These are phyloP conservation scores for Chlorella sorokiniana DNA, from an alignment of 139 green algal species.

Conservation along the genomic window DNA sequence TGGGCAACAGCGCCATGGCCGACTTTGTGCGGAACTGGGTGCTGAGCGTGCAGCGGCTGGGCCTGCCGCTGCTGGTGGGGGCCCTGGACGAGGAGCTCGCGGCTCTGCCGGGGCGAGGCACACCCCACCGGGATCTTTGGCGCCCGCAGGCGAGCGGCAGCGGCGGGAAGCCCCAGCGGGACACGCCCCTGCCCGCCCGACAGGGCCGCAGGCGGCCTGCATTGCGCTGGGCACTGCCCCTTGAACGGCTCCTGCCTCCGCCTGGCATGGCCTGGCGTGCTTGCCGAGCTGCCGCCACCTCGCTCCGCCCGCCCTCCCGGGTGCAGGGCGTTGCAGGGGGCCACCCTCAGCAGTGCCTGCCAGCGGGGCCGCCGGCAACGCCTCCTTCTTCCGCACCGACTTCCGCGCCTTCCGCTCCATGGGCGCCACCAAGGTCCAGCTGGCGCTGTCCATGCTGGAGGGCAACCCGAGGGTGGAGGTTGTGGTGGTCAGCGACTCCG, in stretches of 20 bases:
- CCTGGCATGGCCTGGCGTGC: background rate
- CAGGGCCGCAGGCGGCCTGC: too few relatives aligned
- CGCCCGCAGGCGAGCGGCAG: too few relatives aligned
- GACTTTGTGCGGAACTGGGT: slow-evolving; percentile 4
- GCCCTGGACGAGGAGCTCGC: background rate
- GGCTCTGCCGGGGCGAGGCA: too few relatives aligned
- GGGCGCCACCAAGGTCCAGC: slow-evolving; percentile 19
- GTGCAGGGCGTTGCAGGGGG: too few relatives aligned
- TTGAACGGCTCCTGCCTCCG: too few relatives aligned
- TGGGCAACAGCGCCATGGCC: background rate
- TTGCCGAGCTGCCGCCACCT: background rate
- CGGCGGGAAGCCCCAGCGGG: too few relatives aligned
- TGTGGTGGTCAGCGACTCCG: slow-evolving; percentile 10
- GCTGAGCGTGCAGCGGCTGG: background rate
- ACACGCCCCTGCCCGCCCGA: too few relatives aligned
- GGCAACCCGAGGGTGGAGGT: background rate
- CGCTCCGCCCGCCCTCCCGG: background rate
- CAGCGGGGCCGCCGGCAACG: background rate
- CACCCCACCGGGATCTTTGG: too few relatives aligned
- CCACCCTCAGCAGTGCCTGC: too few relatives aligned
- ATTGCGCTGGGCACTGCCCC: too few relatives aligned
- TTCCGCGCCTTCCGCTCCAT: slow-evolving; percentile 10
- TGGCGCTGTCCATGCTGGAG: slow-evolving; percentile 3
- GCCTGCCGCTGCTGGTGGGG: background rate
- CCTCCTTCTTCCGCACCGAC: background rate